Evolutionary conservation across 1,284 basidiomycete species (phyloP), one percentile per base, ranked within the genome.

Genomic region (Mycosarcoma maydis): DNA sequence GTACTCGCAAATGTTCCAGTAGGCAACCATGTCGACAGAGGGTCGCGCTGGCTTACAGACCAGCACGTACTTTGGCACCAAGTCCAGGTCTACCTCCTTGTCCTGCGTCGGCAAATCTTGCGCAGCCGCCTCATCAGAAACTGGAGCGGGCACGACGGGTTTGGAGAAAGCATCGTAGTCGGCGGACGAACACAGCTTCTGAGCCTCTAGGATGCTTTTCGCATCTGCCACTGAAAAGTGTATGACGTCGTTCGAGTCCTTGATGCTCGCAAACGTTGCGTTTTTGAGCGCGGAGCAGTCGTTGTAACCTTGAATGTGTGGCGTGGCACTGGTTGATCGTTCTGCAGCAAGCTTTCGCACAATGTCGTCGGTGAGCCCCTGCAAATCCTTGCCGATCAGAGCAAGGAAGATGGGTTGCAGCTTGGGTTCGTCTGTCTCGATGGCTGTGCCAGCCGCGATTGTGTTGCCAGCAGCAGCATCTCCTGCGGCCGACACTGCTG

Each of bases 241-340:
- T 77, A 95, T 89, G 8, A 86, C 87, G 79, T 95, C 91, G 62
- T 87, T 77, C 8, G 72, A 67, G 50, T 81, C 79, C n/a, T 56
- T 53, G 42, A 78, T 41, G 34, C 60, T 71, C 10, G 42, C 49
- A 7, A 65, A 14, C 4, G 30, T 17, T 3, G 51, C 50, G 4
- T 36, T 16, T 30, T 69, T n/a, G 6, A 62, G 46, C 6, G 59
- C 34, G 14, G 32, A 11, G 45, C 51, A 41, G 1, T 20, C 17
- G 2, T 53, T 48, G 38, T 52, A 56, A n/a, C 49, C 56, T 13
- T 29, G 23, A 6, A 64, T 32, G 27, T 70, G 55, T 6, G 40
- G 3, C 16, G 49, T 11, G 4, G 45, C 4, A 10, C 24, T 9
- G 1, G 55, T 39, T 2, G 24, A n/a, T 30, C 42, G 39, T 39